Evolutionary conservation across 768 basidiomycete genomes (phyloP).

Genomic region (Auriscalpium microsporum): DNA sequence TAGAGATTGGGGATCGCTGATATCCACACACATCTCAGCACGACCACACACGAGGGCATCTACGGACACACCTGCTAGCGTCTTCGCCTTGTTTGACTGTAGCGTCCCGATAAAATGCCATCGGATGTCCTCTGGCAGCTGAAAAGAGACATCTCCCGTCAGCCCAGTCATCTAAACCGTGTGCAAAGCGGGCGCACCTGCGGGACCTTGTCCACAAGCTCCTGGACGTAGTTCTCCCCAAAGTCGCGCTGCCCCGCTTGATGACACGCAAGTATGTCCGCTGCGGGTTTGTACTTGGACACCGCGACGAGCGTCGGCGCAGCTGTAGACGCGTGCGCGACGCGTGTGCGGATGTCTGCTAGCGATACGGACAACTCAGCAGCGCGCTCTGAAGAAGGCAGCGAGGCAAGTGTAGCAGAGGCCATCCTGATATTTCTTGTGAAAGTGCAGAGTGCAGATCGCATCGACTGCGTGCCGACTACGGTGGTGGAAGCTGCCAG

Average conservation of each 20-base stretch:
- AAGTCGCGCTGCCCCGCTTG: slow-evolving; percentile 81
- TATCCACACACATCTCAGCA: background rate
- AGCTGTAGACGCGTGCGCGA: slow-evolving; percentile 26
- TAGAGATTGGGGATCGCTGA: slow-evolving; percentile 84
- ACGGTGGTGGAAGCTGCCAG: too few species aligned
- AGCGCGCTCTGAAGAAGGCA: slow-evolving; percentile 33
- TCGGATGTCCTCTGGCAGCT: slow-evolving; percentile 83
- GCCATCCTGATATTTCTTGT: background rate
- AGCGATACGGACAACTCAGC: slow-evolving; percentile 48
- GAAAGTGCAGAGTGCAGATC: too few species aligned
- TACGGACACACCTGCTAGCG: slow-evolving; percentile 60
- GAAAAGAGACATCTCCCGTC: background rate
- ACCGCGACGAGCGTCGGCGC: slow-evolving; percentile 67
- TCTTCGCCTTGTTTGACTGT: slow-evolving; percentile 90
- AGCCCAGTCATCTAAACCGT: background rate
- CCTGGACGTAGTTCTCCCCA: slow-evolving; percentile 97
- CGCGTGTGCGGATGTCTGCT: slow-evolving; percentile 40
- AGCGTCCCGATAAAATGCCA: slow-evolving; percentile 98
- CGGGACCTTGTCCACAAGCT: slow-evolving; percentile 77
- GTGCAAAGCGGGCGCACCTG: background rate
- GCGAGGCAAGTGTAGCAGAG: background rate
- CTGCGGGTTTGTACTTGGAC: slow-evolving; percentile 86
- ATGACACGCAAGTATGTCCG: slow-evolving; percentile 80
- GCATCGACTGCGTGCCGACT: too few species aligned
- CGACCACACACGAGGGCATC: background rate